These are phyloP conservation scores for Gonapodya prolifera DNA, from an alignment of 192 early-diverging fungal species.

Conservation along the genomic window DNA sequence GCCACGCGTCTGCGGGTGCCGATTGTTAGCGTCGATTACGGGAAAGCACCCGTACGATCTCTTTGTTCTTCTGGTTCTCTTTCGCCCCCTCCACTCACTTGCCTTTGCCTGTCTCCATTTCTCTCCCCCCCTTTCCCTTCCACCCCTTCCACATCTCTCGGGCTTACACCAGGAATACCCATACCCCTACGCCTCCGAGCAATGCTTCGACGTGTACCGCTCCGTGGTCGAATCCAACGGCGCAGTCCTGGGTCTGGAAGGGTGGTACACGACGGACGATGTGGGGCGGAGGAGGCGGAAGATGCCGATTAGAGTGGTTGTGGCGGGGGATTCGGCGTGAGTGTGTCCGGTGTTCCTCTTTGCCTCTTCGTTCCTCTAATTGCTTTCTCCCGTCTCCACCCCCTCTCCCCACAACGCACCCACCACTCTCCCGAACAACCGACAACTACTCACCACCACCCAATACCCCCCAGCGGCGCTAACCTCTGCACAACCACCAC, in stretches of 20 bases:
- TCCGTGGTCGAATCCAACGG: constrained; percentile 61
- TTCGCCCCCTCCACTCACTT: too few relatives aligned
- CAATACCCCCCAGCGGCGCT: not conserved
- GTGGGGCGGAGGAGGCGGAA: constrained; percentile 7
- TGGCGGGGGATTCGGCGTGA: constrained; percentile 90
- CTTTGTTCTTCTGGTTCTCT: too few relatives aligned
- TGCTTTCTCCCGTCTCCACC: not conserved
- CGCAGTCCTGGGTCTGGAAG: constrained; percentile 58
- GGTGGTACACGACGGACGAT: constrained; percentile 24
- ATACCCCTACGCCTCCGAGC: constrained; percentile 80
- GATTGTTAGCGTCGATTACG: not conserved
- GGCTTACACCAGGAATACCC: constrained; percentile 93
- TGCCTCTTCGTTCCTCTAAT: constrained; percentile 2
- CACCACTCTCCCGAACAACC: too few relatives aligned
- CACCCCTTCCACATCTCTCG: too few relatives aligned
- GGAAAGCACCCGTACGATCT: not conserved
- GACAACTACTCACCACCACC: too few relatives aligned
- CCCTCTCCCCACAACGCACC: too few relatives aligned
- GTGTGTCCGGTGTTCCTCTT: constrained; percentile 13
- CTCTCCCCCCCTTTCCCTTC: too few relatives aligned
- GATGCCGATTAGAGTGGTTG: constrained; percentile 56
- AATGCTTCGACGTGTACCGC: constrained; percentile 81
- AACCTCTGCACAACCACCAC: not conserved
- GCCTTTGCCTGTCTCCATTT: too few relatives aligned
- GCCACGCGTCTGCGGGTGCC: not conserved